Percentiles rank a stretch among this genome's conserved stretches.
These are phyloP conservation scores for Cyberlindnera maritima DNA, from an alignment of 805 yeast genomes.

Conservation along the genomic window DNA sequence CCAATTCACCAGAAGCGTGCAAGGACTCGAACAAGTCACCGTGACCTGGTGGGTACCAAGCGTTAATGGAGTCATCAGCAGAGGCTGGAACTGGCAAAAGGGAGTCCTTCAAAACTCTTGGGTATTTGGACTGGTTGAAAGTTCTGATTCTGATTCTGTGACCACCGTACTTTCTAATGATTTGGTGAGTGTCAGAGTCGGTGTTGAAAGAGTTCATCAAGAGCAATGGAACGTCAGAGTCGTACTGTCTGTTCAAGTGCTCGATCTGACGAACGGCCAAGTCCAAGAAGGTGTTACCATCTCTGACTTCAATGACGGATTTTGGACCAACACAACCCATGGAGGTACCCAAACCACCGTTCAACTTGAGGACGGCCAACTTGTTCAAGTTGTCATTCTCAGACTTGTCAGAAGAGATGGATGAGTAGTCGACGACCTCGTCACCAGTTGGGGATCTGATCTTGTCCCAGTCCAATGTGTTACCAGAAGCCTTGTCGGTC, in stretches of 20 bases:
- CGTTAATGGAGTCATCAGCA: slow-evolving; percentile 68
- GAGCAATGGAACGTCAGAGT: slow-evolving; percentile 91
- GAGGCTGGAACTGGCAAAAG: slow-evolving; percentile 88
- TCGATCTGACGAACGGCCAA: slow-evolving; percentile 96
- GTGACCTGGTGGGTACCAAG: slow-evolving; percentile 99
- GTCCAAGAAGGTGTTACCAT: slow-evolving; percentile 95
- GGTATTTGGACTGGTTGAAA: slow-evolving; percentile 97
- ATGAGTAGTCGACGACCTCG: slow-evolving; percentile 80
- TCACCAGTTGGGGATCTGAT: slow-evolving; percentile 86
- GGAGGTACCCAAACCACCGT: slow-evolving; percentile 98
- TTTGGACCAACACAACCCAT: slow-evolving; percentile 99
- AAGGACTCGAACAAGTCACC: slow-evolving; percentile 95
- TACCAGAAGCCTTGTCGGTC: slow-evolving; percentile 83
- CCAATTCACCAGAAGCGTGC: slow-evolving; percentile 87
- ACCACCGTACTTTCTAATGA: slow-evolving; percentile 94
- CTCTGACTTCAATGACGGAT: slow-evolving; percentile 97
- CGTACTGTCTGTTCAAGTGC: slow-evolving; percentile 84
- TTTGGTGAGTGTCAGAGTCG: slow-evolving; percentile 89
- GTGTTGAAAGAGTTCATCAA: slow-evolving; percentile 99
- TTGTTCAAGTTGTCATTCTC: slow-evolving; percentile 52
- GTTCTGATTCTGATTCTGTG: slow-evolving; percentile 94
- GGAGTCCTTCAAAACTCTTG: slow-evolving; percentile 95
- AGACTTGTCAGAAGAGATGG: slow-evolving; percentile 41
- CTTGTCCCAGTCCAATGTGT: slow-evolving; percentile 89
- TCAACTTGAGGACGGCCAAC: slow-evolving; percentile 91